Evolutionary conservation across 805 yeast species (phyloP).

Genomic region (Schwanniomyces yamadae): DNA sequence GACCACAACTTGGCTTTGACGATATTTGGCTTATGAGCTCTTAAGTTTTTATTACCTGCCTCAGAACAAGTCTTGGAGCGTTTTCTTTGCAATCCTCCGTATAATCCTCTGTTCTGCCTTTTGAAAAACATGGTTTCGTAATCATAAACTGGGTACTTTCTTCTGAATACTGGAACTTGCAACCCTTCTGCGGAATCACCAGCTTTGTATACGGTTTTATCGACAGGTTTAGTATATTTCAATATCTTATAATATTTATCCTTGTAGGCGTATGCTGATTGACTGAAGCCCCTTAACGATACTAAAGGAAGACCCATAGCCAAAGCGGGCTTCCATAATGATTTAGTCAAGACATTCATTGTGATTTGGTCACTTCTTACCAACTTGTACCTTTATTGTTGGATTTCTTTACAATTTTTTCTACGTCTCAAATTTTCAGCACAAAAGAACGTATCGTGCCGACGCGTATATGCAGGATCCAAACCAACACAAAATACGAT

Average conservation of each 20-base stretch:
- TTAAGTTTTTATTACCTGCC: slow-evolving; percentile 66
- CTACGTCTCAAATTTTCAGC: too few relatives aligned
- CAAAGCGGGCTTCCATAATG: background rate
- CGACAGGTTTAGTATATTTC: slow-evolving; percentile 38
- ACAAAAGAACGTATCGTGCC: too few relatives aligned
- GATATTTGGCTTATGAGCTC: slow-evolving; percentile 81
- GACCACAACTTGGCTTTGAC: slow-evolving; percentile 79
- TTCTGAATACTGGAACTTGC: slow-evolving; percentile 20
- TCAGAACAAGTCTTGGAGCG: slow-evolving; percentile 80
- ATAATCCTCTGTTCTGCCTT: slow-evolving; percentile 83
- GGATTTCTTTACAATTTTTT: background rate
- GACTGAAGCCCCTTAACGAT: slow-evolving; percentile 4
- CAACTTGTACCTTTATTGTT: too few relatives aligned
- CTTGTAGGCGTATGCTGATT: slow-evolving; percentile 1
- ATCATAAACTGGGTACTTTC: slow-evolving; percentile 28
- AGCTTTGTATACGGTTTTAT: slow-evolving; percentile 32
- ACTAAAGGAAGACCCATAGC: background rate
- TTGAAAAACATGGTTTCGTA: slow-evolving; percentile 77
- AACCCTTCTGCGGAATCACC: slow-evolving; percentile 34
- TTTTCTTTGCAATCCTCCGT: slow-evolving; percentile 81
- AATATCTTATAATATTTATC: slow-evolving; percentile 43
- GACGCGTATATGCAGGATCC: too few relatives aligned
- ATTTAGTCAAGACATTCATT: slow-evolving; percentile 3
- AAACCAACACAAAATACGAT: too few relatives aligned
- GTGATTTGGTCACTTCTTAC: too few relatives aligned